These are phyloP conservation scores for Xylaria palmicola DNA, from an alignment of 495 filamentous ascomycete genomes.

Conservation along the genomic window DNA sequence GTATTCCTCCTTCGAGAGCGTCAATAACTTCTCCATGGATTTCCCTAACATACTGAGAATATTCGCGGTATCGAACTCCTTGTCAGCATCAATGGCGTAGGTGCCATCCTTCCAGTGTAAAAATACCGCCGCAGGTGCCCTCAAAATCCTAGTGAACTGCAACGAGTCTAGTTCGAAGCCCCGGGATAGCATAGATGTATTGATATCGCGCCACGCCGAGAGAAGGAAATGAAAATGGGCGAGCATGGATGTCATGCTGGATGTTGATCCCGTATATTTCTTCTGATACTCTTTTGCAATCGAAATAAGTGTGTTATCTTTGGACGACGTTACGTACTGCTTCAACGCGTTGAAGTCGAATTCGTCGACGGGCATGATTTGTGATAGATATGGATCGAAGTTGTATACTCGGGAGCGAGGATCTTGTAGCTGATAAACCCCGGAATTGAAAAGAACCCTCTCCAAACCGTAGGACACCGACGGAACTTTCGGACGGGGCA, in stretches of 20 bases:
- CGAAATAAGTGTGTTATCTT: constrained; percentile 64
- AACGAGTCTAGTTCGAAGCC: constrained; percentile 57
- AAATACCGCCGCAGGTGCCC: constrained; percentile 76
- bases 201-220: constrained; percentile 75
- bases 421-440: constrained; percentile 89
- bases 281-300: constrained; percentile 66
- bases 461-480: constrained; percentile 76
- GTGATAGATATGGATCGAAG: constrained; percentile 89
- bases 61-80: constrained; percentile 82
- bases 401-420: constrained; percentile 86
- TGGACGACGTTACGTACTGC: constrained; percentile 84
- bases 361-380: constrained; percentile 86
- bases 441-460: constrained; percentile 91
- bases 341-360: constrained; percentile 89
- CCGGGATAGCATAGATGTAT: constrained; percentile 61
- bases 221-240: constrained; percentile 92
- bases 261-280: constrained; percentile 92
- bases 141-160: constrained; percentile 69
- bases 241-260: constrained; percentile 87
- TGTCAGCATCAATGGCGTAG: constrained; percentile 98
- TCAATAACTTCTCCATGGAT: constrained; percentile 96
- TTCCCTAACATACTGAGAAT: constrained; percentile 87
- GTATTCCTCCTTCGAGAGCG: constrained; percentile 72
- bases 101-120: constrained; percentile 77
- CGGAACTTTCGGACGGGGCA: constrained; percentile 62